phyloP scores from a whole-genome alignment of 441 rosid species.

The Pelargonium citronellum region DNA sequence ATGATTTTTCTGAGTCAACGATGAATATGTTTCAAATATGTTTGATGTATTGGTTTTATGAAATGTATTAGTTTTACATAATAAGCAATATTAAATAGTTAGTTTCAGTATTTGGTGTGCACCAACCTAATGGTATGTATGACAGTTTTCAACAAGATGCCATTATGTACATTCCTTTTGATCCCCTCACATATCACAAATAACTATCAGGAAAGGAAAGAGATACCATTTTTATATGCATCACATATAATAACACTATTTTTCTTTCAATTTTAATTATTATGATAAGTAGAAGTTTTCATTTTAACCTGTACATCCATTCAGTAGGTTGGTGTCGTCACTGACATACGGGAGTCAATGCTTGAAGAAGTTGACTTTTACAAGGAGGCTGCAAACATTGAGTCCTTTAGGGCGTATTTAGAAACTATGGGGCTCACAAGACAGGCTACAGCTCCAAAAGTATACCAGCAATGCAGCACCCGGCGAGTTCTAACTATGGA shows the following conservation, averaged over 20 bases:
- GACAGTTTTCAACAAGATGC: no score
- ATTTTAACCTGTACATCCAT: slow-evolving; percentile 17
- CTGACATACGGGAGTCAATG: slow-evolving; percentile 91
- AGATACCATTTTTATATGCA: no score
- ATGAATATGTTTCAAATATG: slow-evolving; percentile 9
- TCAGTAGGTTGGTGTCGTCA: slow-evolving; percentile 75
- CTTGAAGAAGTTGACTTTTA: slow-evolving; percentile 95
- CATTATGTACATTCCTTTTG: no score
- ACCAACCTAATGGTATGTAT: neutral
- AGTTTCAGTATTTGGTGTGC: neutral
- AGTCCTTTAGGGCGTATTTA: slow-evolving; percentile 73
- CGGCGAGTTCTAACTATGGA: slow-evolving; percentile 86
- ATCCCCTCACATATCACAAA: no score
- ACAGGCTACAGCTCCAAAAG: slow-evolving; percentile 93
- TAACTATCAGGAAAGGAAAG: no score
- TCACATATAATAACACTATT: no score
- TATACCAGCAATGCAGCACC: slow-evolving; percentile 80
- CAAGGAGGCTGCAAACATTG: slow-evolving; percentile 82
- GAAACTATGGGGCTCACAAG: slow-evolving; percentile 79
- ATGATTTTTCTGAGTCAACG: slow-evolving; percentile 15
- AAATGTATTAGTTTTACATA: neutral
- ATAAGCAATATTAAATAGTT: neutral
- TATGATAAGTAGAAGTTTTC: slow-evolving; percentile 12
- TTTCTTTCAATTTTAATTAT: no score
- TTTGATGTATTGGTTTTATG: neutral